Base-by-base conservation (phyloP, 345 rosid species). In the Aquilaria malaccensis region DNA sequence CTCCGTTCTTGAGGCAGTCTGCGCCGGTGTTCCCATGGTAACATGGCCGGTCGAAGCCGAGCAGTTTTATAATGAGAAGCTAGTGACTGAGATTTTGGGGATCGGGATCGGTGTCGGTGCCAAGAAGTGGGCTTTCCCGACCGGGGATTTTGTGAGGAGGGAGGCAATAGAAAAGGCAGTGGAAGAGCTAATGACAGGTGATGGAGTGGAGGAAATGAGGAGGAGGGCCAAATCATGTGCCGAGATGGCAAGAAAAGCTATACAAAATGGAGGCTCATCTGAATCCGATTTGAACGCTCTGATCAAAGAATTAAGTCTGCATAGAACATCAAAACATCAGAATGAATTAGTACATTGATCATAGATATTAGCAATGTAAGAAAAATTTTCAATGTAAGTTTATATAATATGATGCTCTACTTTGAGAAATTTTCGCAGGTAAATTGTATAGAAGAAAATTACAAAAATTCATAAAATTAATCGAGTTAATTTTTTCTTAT, bases 1-100 rank as follows among this genome's bases (percentile, higher is more conserved):
- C 75, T 83, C 83, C 0, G 67, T 69, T 11, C 56, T 86, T 0
- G 85, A 86, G 56, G 88, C 73, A 0, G 66, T 83, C 3, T 57
- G 74, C 2, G 82, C 77, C 0, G 87, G 91, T 11, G 46, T 87
- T 11, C 80, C 89, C 0, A 72, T 83, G 83, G 79, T 83, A 13
- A 76, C 81, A 0, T 86, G 89, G 78, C 84, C 81, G 0, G 46
- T 81, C 45, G 59, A 14, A 0, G 81, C 85, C 0, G 85, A 80
- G 61, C 87, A 86, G 68, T 79, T 83, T 32, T 72, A 74, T 66
- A 86, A 83, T 13, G 89, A 81, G 71, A 81, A 74, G 64, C 52
- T 83, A 13, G 58, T 83, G 37, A 77, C 70, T 12, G 37, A 73
- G 13, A 71, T 81, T 6, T 59, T 83, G 33, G 71, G 55, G 45